Conservation (phyloP, 2,329 filamentous ascomycete species). For the Fusarium udum region DNA sequence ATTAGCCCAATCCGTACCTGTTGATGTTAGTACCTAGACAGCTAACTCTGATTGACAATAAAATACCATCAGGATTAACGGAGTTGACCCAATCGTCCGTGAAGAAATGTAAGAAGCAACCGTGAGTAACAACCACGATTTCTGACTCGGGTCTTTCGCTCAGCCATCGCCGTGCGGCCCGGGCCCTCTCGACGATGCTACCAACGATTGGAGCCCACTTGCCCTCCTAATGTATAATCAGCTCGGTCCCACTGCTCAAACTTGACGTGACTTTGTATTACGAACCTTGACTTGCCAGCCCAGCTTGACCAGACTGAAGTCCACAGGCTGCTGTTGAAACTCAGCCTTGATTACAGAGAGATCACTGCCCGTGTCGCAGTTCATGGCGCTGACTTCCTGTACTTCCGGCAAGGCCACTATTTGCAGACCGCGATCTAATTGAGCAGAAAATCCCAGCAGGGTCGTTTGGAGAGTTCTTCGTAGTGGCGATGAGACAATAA, state of each 20-base stretch:
- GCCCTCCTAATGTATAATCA: background rate
- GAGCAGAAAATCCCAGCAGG: background rate
- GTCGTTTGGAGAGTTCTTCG: background rate
- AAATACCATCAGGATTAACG: background rate
- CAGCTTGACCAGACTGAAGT: background rate
- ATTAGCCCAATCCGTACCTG: slow-evolving; percentile 1
- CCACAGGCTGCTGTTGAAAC: background rate
- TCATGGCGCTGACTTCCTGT: background rate
- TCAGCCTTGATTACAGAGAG: background rate
- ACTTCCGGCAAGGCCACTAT: background rate
- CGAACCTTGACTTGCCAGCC: background rate
- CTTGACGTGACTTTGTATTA: rapidly evolving
- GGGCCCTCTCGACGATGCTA: background rate
- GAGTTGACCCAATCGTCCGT: background rate
- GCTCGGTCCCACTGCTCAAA: rapidly evolving
- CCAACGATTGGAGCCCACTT: background rate
- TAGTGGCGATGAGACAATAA: background rate
- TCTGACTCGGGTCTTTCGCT: background rate
- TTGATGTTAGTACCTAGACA: rapidly evolving
- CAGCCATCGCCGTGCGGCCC: background rate
- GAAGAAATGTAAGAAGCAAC: background rate
- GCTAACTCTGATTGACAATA: rapidly evolving
- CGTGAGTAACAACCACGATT: background rate
- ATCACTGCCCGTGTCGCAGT: background rate
- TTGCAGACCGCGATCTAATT: background rate